Percentiles rank a stretch among this genome's conserved stretches.
These are phyloP conservation scores for Blepharisma stoltei DNA, from an alignment of 73 alveolate genomes.

Conservation along the genomic window DNA sequence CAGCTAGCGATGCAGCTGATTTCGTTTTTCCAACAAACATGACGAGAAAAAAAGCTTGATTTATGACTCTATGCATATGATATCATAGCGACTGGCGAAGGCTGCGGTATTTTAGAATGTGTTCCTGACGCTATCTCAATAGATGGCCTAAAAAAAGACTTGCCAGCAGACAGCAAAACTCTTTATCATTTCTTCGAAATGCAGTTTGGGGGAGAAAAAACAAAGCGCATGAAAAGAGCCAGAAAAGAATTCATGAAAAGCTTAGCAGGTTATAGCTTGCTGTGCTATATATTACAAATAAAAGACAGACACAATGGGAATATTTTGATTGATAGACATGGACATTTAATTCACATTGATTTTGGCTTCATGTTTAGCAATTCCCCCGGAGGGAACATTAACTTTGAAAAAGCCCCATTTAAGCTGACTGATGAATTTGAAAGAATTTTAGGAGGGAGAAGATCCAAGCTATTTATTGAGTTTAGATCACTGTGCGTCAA, in stretches of 20 bases:
- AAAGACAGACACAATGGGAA: conserved; percentile 99
- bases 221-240: conserved; percentile 79
- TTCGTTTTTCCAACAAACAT: conserved; percentile 61
- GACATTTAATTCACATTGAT: conserved; percentile 96
- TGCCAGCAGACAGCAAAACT: conserved; percentile 34
- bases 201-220: conserved; percentile 38
- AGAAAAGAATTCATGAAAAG: conserved; percentile 87
- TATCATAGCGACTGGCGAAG: conserved; percentile 78
- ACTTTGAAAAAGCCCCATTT: conserved; percentile 95
- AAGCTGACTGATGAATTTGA: conserved; percentile 92
- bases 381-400: conserved; percentile 92
- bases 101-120: conserved; percentile 81
- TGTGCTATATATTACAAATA: conserved; percentile 89
- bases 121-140: conserved; percentile 77
- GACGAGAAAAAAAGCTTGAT: conserved; percentile 45
- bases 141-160: conserved; percentile 74
- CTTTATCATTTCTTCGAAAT: conserved; percentile 48
- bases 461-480: conserved; percentile 42
- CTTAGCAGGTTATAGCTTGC: conserved; percentile 96
- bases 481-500: conserved; percentile 53
- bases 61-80: conserved; percentile 83
- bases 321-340: conserved; percentile 90
- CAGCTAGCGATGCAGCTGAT: conserved; percentile 89
- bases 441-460: conserved; percentile 86
- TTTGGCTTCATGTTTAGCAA: conserved; percentile 94